Evolutionary conservation across 2,329 filamentous ascomycete genomes (phyloP).

Genomic region (Calonectria multiphialidica): DNA sequence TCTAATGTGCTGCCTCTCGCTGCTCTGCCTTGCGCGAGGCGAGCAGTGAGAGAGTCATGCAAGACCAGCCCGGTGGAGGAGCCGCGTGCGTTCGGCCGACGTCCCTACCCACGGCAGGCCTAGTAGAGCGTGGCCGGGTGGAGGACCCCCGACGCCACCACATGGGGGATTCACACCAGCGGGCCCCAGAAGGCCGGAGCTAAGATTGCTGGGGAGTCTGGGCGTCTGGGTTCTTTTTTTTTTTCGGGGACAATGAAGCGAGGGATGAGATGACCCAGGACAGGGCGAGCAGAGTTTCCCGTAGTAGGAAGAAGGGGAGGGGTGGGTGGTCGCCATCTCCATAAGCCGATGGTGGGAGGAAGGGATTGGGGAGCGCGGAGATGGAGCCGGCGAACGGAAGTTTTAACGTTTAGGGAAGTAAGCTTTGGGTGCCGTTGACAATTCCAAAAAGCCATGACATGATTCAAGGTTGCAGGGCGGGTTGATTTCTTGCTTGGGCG

Average conservation of each 20-base stretch:
- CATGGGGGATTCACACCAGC: slow-evolving; percentile 22
- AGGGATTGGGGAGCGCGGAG: slow-evolving; percentile 31
- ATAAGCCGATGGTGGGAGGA: slow-evolving; percentile 12
- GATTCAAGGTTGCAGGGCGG: background rate
- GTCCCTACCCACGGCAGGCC: slow-evolving; percentile 32
- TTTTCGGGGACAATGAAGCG: slow-evolving; percentile 2
- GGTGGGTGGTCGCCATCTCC: background rate
- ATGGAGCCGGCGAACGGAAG: slow-evolving; percentile 34
- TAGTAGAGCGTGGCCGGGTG: slow-evolving; percentile 36
- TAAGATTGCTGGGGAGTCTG: slow-evolving; percentile 11
- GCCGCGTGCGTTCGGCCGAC: slow-evolving; percentile 30
- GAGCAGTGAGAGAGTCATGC: slow-evolving; percentile 23
- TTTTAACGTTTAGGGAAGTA: slow-evolving; percentile 20
- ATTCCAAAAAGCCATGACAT: slow-evolving; percentile 1
- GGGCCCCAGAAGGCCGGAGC: background rate
- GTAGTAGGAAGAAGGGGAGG: background rate
- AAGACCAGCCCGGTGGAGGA: slow-evolving; percentile 25
- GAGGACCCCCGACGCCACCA: slow-evolving; percentile 38
- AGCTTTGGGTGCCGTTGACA: slow-evolving; percentile 32
- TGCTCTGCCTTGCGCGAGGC: background rate
- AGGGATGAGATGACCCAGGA: background rate
- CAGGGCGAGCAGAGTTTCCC: slow-evolving; percentile 17
- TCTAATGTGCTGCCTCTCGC: no score
- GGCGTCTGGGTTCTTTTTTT: background rate
- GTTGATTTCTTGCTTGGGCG: background rate